A percentile compares a stretch with the other conserved stretches of the same genome.
phyloP scores from a whole-genome alignment of 371 early-diverging fungal species.

The Paraphysoderma sedebokerense region DNA sequence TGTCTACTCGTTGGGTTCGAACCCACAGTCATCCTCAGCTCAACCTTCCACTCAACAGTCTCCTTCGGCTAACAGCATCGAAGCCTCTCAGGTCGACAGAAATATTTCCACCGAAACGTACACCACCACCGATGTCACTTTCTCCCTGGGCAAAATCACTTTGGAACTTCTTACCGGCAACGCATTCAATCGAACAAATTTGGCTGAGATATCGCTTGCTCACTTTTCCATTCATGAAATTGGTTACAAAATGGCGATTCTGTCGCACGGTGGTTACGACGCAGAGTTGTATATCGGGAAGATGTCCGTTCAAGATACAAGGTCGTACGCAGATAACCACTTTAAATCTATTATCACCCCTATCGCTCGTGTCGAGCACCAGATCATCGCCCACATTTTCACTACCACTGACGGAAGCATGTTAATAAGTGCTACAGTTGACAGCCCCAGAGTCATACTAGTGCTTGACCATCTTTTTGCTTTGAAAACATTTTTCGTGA shows the following conservation, averaged over 20 bases:
- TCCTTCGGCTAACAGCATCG: not conserved
- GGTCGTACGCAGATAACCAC: slow-evolving; percentile 46
- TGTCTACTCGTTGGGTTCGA: too few species aligned
- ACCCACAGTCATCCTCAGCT: too few species aligned
- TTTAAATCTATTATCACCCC: slow-evolving; percentile 65
- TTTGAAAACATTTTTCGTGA: slow-evolving; percentile 28
- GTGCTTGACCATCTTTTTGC: slow-evolving; percentile 68
- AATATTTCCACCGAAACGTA: slow-evolving; percentile 8
- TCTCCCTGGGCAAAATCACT: slow-evolving; percentile 27
- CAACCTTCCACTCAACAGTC: not conserved
- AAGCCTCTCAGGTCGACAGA: not conserved
- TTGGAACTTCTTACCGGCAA: slow-evolving; percentile 49
- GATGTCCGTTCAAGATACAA: slow-evolving; percentile 57
- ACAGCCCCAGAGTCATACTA: slow-evolving; percentile 64
- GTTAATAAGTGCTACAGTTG: slow-evolving; percentile 48
- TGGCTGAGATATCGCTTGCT: slow-evolving; percentile 20
- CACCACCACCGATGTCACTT: slow-evolving; percentile 19
- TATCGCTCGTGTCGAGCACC: too few species aligned
- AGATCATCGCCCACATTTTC: too few species aligned
- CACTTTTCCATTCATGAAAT: slow-evolving; percentile 22
- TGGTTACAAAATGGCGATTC: slow-evolving; percentile 39
- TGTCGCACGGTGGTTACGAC: slow-evolving; percentile 41
- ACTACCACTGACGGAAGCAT: too few species aligned
- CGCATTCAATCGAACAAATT: slow-evolving; percentile 11
- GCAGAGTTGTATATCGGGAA: slow-evolving; percentile 54